Evolutionary conservation across 1,284 basidiomycete species (phyloP), one percentile per base, ranked within the genome.

Genomic region (Cryptococcus hybrid): DNA sequence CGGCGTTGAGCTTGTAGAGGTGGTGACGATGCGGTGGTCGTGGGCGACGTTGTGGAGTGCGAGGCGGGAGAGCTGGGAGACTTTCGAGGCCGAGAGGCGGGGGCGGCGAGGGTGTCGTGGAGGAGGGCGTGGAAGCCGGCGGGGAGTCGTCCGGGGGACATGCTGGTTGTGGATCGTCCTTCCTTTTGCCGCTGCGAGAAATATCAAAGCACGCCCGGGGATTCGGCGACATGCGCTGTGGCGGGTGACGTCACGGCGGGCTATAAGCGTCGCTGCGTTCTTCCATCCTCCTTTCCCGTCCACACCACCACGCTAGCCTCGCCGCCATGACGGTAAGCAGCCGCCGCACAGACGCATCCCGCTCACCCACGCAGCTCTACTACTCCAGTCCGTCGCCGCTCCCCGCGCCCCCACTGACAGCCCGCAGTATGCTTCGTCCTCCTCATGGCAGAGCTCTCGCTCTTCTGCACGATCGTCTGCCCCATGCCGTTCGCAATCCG

Each of bases 1-100:
- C 84, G 73, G 88, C 89, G 80, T 95, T 92, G 11, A 87, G 87
- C 54, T 88, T 87, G 75, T 89, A 92, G 44, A 96, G 82, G 86
- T 83, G 36, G 90, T 89, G 50, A 95, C 88, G 54, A 95, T 88
- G 77, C 94, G 91, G 63, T 86, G 47, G 73, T 84, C 70, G 70
- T 90, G 86, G 18, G 18, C 80, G 79, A 92, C 86, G 52, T 82
- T 83, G 68, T 84, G 85, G 78, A 89, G 74, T 3, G 90, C 86
- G 54, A 87, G 81, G 58, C 88, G 86, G 4, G 86, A 88, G 64
- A 95, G 72, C 65, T 80, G 84, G 53, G 80, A 82, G 82, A 95
- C 88, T 79, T 89, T 91, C 30, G 89, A 88, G 34, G 85, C 86
- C 18, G 91, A 93, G 55, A 94, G 79, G 56, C 89, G 84, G 76